Conservation (phyloP, 108 stramenopile genomes). For the Conticribra weissflogii region DNA sequence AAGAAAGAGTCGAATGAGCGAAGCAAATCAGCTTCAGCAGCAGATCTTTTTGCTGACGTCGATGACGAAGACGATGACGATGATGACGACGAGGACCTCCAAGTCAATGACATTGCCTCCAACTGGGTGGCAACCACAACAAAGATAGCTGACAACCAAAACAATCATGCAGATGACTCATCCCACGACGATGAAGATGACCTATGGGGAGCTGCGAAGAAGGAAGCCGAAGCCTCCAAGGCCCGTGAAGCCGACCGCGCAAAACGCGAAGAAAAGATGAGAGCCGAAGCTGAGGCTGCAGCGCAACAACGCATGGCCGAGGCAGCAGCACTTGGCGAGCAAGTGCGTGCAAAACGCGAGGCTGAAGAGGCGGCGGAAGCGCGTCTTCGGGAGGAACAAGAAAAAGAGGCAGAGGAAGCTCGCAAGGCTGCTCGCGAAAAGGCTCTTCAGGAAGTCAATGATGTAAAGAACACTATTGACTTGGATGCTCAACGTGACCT, state of each 20-base stretch:
- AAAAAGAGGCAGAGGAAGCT: conserved; percentile 71
- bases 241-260: conserved; percentile 82
- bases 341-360: conserved; percentile 73
- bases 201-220: conserved; percentile 82
- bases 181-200: conserved; percentile 70
- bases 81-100: conserved; percentile 66
- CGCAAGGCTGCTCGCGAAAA: conserved; percentile 75
- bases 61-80: conserved; percentile 57
- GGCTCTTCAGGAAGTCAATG: conserved; percentile 64
- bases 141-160: conserved; percentile 17
- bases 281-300: conserved; percentile 72
- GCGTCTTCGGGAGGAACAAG: conserved; percentile 66
- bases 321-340: conserved; percentile 77
- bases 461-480: conserved; percentile 86
- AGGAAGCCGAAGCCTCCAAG: conserved; percentile 73
- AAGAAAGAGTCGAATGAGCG: conserved; percentile 37
- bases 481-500: conserved; percentile 84
- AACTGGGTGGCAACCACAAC: conserved; percentile 69
- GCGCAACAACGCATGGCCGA: conserved; percentile 76
- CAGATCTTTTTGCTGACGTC: conserved; percentile 43
- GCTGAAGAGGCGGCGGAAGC: conserved; percentile 78
- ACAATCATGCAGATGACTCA: conserved; percentile 38
- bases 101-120: conserved; percentile 51
- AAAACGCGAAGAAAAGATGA: conserved; percentile 81
- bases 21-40: conserved; percentile 1